Evolutionary conservation across 345 rosid genomes (phyloP), one percentile per base, ranked within the genome.

Genomic region (Corymbia maculata): DNA sequence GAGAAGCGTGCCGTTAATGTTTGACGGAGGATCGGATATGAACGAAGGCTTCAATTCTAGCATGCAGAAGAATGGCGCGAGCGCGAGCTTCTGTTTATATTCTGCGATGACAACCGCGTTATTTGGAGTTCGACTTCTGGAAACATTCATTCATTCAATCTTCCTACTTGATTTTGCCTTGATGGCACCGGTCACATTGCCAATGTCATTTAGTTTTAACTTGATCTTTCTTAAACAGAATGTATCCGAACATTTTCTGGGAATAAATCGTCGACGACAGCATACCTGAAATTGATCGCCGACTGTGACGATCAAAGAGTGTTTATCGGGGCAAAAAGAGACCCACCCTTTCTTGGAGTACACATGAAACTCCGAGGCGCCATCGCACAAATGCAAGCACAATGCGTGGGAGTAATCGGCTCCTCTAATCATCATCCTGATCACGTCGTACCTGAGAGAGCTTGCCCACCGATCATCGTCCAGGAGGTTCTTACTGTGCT

Each of bases 331-430:
- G 89, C 89, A 88, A 88, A 97, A 97, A 11, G 98, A 94, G 6
- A 94, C 89, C 98, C 98, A 96, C 47, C 97, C 98, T 92, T 95
- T 96, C 93, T 94, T 97, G 87, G 99, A 95, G 92, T 97, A 97
- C 85, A 95, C 95, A 90, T 95, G 99, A 52, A 96, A 96, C 87
- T 95, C 95, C 21, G 94, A 92, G 32, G 92, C 92, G 0, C 92
- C 94, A 89, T 94, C 90, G 87, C 94, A 95, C 12, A 93, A 68
- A 88, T 93, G 96, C 64, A 95, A 91, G 79, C 95, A 88, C 87
- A 95, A 89, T 80, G 97, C 94, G 90, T 97, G 99, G 51, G 96
- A 93, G 88, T 93, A 90, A 66, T 96, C 98, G 19, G 89, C 94
- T 84, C 97, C 98, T 80, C 94, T 93, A 79, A 96, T 94, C 90